phyloP scores from a whole-genome alignment of 2,329 filamentous ascomycete genomes.

The Pochonia chlamydosporia region DNA sequence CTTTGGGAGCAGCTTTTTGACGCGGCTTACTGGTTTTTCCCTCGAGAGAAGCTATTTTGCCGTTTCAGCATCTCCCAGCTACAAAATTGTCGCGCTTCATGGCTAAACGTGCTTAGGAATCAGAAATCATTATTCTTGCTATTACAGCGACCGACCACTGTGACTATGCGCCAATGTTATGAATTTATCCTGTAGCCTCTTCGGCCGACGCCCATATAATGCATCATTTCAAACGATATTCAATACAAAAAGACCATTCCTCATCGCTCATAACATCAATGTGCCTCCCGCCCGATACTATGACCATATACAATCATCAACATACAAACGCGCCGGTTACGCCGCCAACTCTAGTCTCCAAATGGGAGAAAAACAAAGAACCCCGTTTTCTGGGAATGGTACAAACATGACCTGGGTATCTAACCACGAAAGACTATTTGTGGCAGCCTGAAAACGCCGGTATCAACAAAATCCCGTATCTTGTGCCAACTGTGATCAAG shows the following conservation, averaged over 20 bases:
- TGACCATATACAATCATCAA: conserved; percentile 10
- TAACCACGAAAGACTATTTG: conserved; percentile 13
- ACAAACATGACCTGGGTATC: conserved; percentile 23
- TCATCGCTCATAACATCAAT: conserved; percentile 8
- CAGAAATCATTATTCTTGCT: conserved; percentile 2
- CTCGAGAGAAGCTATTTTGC: background rate
- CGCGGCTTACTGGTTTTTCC: background rate
- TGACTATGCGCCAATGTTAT: conserved; percentile 6
- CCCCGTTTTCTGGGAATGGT: conserved; percentile 14
- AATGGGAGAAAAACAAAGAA: conserved; percentile 4
- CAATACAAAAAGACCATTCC: conserved; percentile 7
- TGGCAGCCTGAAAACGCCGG: conserved; percentile 20
- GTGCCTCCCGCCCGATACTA: conserved; percentile 7
- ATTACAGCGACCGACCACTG: conserved; percentile 1
- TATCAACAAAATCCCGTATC: conserved; percentile 19
- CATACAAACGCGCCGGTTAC: conserved; percentile 10
- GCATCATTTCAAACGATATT: conserved; percentile 11
- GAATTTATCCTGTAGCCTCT: background rate
- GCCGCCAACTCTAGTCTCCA: conserved; percentile 9
- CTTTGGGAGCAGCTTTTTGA: background rate
- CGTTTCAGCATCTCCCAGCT: background rate
- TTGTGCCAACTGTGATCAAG: conserved; percentile 28
- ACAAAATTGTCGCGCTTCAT: conserved; percentile 5
- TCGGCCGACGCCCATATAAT: conserved; percentile 4
- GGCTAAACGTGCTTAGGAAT: conserved; percentile 13